Conservation (phyloP, 345 rosid genomes). For the Corymbia maculata region DNA sequence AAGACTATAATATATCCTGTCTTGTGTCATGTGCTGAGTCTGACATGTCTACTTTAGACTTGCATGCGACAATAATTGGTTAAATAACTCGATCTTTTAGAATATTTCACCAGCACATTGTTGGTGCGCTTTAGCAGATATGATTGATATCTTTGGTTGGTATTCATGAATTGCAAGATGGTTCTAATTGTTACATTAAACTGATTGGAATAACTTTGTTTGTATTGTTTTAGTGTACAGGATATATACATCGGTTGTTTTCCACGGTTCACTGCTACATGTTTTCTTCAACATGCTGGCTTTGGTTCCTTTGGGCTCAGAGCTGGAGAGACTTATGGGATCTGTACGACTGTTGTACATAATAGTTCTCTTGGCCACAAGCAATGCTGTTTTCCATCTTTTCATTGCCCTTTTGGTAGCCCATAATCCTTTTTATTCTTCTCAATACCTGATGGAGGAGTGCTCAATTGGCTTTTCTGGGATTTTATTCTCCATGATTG, state of each 20-base stretch:
- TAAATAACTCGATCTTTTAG: not conserved
- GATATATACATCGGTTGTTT: constrained; percentile 64
- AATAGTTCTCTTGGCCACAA: constrained; percentile 65
- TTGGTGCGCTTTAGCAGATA: not conserved
- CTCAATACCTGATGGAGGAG: constrained; percentile 45
- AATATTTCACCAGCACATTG: not conserved
- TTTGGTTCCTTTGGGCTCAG: constrained; percentile 91
- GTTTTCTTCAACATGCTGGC: constrained; percentile 96
- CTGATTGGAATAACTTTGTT: not conserved
- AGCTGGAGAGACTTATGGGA: constrained; percentile 96
- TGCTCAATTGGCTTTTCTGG: constrained; percentile 96
- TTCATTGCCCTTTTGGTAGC: constrained; percentile 52
- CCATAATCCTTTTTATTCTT: constrained; percentile 47
- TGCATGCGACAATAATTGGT: not conserved
- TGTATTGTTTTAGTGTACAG: constrained; percentile 64
- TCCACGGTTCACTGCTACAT: constrained; percentile 90
- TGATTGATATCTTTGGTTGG: not conserved
- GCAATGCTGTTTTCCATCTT: constrained; percentile 78
- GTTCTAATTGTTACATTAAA: not conserved
- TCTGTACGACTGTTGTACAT: constrained; percentile 73
- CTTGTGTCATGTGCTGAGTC: not conserved
- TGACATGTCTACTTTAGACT: not conserved
- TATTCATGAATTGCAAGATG: not conserved
- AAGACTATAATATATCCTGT: not conserved
- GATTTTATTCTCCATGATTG: constrained; percentile 82